A percentile compares a stretch with the other conserved stretches of the same genome.
Conservation (phyloP, 2,329 filamentous ascomycete species). For the Hypoxylon rubiginosum region DNA sequence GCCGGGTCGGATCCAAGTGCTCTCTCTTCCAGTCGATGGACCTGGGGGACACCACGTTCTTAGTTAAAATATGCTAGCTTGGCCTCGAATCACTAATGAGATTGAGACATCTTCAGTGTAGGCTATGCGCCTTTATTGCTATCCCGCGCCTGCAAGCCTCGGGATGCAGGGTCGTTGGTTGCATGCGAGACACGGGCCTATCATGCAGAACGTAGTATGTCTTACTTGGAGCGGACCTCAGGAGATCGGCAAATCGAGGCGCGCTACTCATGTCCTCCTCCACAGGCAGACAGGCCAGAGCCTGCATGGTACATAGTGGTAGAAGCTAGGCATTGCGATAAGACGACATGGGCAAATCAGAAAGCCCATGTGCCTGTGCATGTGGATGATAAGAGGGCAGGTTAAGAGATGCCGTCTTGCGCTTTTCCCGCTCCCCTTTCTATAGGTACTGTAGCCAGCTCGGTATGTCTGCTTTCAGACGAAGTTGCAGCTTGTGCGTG, state of each 20-base stretch:
- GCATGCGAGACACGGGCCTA: slow-evolving; percentile 4
- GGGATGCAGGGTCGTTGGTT: slow-evolving; percentile 13
- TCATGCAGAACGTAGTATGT: slow-evolving; percentile 29
- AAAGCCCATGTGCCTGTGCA: slow-evolving; percentile 39
- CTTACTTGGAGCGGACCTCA: slow-evolving; percentile 20
- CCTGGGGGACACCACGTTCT: slow-evolving; percentile 19
- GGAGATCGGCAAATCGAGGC: slow-evolving; percentile 37
- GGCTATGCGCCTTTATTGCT: slow-evolving; percentile 4
- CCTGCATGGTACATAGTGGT: slow-evolving; percentile 17
- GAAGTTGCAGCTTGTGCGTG: slow-evolving; percentile 5
- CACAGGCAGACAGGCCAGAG: slow-evolving; percentile 26
- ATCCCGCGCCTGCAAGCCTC: slow-evolving; percentile 7
- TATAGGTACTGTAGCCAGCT: slow-evolving; percentile 2
- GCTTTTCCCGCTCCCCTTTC: slow-evolving; percentile 10
- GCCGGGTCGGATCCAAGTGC: slow-evolving; percentile 7
- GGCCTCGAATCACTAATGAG: slow-evolving; percentile 17
- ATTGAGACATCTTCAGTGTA: slow-evolving; percentile 1
- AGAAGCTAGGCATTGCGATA: slow-evolving; percentile 29
- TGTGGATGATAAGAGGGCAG: slow-evolving; percentile 13
- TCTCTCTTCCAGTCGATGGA: slow-evolving; percentile 20
- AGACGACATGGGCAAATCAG: slow-evolving; percentile 37
- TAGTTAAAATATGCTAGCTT: neutral
- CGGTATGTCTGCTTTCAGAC: slow-evolving; percentile 31
- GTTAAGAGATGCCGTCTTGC: slow-evolving; percentile 7
- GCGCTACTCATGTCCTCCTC: slow-evolving; percentile 25